Evolutionary conservation across 164 flowering plant species (phyloP).

Genomic region (Amborella trichopoda): DNA sequence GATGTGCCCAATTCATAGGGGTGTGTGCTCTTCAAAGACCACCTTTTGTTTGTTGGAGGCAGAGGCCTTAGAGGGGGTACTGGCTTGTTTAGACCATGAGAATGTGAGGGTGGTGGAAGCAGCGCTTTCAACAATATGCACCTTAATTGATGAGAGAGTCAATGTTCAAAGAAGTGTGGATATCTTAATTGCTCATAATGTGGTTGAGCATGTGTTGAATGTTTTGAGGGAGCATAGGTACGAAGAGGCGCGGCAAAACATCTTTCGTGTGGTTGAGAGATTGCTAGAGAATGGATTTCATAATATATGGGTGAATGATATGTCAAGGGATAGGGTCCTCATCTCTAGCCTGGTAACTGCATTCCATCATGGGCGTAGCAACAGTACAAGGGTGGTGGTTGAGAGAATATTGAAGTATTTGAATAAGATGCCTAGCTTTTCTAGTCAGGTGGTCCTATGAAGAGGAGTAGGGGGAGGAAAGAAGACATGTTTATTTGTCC

Average conservation of each 20-base stretch:
- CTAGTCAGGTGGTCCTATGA: slow-evolving; percentile 9
- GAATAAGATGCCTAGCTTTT: slow-evolving; percentile 41
- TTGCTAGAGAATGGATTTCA: slow-evolving; percentile 44
- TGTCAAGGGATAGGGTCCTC: slow-evolving; percentile 50
- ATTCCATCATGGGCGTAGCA: slow-evolving; percentile 50
- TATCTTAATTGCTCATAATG: slow-evolving; percentile 28
- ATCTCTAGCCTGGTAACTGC: slow-evolving; percentile 48
- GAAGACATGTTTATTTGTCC: neutral
- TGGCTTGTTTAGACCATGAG: slow-evolving; percentile 48
- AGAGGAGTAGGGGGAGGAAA: neutral
- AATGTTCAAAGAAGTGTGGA: slow-evolving; percentile 48
- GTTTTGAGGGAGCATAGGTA: slow-evolving; percentile 41
- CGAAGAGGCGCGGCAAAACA: slow-evolving; percentile 45
- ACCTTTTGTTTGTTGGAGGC: slow-evolving; percentile 68
- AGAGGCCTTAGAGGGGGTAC: slow-evolving; percentile 46
- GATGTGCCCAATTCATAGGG: slow-evolving; percentile 57
- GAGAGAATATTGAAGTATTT: slow-evolving; percentile 50
- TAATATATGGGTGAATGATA: slow-evolving; percentile 27
- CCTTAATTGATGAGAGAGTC: slow-evolving; percentile 59
- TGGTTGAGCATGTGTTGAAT: slow-evolving; percentile 38
- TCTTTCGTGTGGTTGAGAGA: slow-evolving; percentile 61
- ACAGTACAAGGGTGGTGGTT: slow-evolving; percentile 47
- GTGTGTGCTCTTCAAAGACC: slow-evolving; percentile 53
- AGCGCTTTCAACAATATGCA: slow-evolving; percentile 53
- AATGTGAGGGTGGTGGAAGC: slow-evolving; percentile 61